A percentile compares a stretch with the other conserved stretches of the same genome.
Conservation (phyloP, 192 early-diverging fungal genomes). For the Podochytrium sp. region DNA sequence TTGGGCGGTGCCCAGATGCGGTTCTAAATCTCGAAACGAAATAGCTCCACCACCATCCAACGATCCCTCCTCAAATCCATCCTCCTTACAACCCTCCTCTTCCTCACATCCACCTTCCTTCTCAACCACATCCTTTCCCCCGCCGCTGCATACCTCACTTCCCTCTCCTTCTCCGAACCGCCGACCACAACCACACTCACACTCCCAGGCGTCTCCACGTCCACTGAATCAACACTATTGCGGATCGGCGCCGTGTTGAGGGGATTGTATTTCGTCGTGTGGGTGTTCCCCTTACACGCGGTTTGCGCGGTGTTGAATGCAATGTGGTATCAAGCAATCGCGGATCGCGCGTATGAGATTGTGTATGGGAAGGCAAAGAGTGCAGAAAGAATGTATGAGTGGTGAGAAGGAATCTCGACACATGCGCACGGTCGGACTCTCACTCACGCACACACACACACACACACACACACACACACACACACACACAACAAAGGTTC, state of each 20-base stretch:
- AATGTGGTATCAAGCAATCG: slow-evolving; percentile 63
- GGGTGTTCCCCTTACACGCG: slow-evolving; percentile 60
- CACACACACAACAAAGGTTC: slow-evolving; percentile 35
- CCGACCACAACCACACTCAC: neutral
- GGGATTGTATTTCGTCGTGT: slow-evolving; percentile 46
- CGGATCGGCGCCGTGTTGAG: neutral
- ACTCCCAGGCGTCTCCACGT: neutral
- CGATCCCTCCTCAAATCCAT: slow-evolving; percentile 45
- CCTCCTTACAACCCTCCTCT: slow-evolving; percentile 55
- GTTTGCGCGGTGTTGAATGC: slow-evolving; percentile 56
- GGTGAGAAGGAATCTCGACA: too few relatives aligned
- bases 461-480: too few relatives aligned
- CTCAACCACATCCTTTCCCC: slow-evolving; percentile 43
- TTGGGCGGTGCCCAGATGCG: neutral
- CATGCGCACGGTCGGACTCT: too few relatives aligned
- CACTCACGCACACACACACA: too few relatives aligned
- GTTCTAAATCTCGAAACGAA: neutral
- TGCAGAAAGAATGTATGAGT: neutral
- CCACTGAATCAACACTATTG: neutral
- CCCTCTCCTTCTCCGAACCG: neutral
- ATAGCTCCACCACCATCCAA: slow-evolving; percentile 54
- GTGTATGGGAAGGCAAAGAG: slow-evolving; percentile 42
- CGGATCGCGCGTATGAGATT: slow-evolving; percentile 51
- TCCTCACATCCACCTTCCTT: slow-evolving; percentile 56
- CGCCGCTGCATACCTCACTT: neutral